phyloP scores from a whole-genome alignment of 176 grass and related monocot genomes.

The Carex myosuroides region DNA sequence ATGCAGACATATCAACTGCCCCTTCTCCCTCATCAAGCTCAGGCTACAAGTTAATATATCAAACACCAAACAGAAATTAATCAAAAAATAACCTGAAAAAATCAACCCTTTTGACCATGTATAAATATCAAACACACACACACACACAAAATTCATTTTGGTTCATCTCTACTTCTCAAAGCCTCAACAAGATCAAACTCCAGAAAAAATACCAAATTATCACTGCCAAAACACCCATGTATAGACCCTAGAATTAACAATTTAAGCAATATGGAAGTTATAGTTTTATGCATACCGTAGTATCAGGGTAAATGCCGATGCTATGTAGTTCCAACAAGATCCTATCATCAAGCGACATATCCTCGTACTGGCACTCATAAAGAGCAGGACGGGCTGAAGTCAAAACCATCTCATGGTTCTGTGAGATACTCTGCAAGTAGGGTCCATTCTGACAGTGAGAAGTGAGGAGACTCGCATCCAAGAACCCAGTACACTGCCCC shows the following conservation, averaged over 20 bases:
- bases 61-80: not conserved
- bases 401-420: constrained; percentile 31
- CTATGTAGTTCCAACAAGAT: constrained; percentile 79
- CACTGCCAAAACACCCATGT: not conserved
- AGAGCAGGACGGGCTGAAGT: constrained; percentile 18
- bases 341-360: constrained; percentile 68
- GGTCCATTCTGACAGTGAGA: constrained; percentile 32
- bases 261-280: constrained; percentile 1
- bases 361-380: constrained; percentile 46
- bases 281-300: constrained; percentile 36
- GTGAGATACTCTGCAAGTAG: constrained; percentile 32
- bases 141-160: not conserved
- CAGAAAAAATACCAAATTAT: not conserved
- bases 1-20: constrained; percentile 53
- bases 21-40: constrained; percentile 53
- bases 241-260: not conserved
- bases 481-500: constrained; percentile 52
- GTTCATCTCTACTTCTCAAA: not conserved
- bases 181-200: not conserved
- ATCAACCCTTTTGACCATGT: not conserved
- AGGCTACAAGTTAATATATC: constrained; percentile 41
- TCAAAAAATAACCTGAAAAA: not conserved
- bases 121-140: constrained; percentile 9
- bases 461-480: constrained; percentile 34
- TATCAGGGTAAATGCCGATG: constrained; percentile 60